A percentile compares a stretch with the other conserved stretches of the same genome.
phyloP scores from a whole-genome alignment of 163 green algal genomes.

The Prototheca stagnorum region DNA sequence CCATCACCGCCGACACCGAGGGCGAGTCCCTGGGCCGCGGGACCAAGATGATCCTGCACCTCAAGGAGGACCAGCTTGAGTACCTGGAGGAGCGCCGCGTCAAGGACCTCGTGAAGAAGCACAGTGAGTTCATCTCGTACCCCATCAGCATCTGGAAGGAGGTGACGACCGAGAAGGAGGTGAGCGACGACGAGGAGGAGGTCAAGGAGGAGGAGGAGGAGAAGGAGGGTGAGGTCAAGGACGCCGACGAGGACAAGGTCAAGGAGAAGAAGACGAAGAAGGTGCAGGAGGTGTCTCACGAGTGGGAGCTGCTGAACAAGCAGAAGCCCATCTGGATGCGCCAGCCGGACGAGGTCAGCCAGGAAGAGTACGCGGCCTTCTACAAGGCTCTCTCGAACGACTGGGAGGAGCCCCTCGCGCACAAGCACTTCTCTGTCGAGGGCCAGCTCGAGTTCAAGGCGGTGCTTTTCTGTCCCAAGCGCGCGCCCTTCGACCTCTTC shows the following conservation, averaged over 20 bases:
- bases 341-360: conserved; percentile 85
- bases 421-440: conserved; percentile 97
- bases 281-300: conserved; percentile 63
- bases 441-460: conserved; percentile 99
- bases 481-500: conserved; percentile 95
- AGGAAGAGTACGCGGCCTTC: conserved; percentile 83
- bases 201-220: conserved; percentile 36
- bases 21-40: conserved; percentile 73
- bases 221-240: conserved; percentile 48
- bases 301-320: conserved; percentile 78
- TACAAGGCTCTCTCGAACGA: conserved; percentile 98
- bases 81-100: conserved; percentile 64
- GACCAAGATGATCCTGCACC: conserved; percentile 75
- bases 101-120: conserved; percentile 76
- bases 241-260: conserved; percentile 31
- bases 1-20: conserved; percentile 68
- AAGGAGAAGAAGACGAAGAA: conserved; percentile 49
- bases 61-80: conserved; percentile 90
- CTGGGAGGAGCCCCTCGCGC: conserved; percentile 93
- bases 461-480: conserved; percentile 80
- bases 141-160: conserved; percentile 83
- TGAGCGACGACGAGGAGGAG: conserved; percentile 56
- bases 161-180: conserved; percentile 60
- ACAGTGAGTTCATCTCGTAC: conserved; percentile 99
- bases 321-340: conserved; percentile 96